phyloP scores from a whole-genome alignment of 1,284 basidiomycete species.

The Leccinum griseonigrum region DNA sequence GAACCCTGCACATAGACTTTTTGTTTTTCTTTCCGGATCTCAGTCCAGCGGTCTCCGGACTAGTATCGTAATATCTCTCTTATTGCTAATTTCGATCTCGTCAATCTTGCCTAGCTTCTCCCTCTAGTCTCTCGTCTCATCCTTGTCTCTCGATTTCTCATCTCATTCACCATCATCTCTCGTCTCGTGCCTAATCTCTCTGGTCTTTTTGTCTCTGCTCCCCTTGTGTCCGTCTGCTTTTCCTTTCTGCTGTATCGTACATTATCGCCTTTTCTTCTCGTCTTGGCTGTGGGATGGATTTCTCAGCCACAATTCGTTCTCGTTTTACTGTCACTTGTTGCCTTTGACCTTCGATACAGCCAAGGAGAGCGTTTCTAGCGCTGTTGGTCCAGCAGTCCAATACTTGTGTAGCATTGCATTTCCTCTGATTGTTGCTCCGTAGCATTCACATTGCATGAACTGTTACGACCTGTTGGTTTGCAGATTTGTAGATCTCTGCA shows the following conservation, averaged over 20 bases:
- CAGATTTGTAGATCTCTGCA: constrained; percentile 34
- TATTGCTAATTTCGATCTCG: constrained; percentile 35
- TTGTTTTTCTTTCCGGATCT: constrained; percentile 21
- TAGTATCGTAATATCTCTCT: constrained; percentile 34
- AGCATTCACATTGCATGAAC: constrained; percentile 15
- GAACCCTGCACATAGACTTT: constrained; percentile 29
- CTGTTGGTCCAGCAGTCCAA: constrained; percentile 31
- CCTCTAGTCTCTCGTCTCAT: constrained; percentile 19
- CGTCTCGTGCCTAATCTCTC: constrained; percentile 11
- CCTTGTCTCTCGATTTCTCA: constrained; percentile 10
- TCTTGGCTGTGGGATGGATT: constrained; percentile 32
- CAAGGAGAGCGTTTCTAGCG: constrained; percentile 29
- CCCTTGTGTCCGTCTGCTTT: constrained; percentile 23
- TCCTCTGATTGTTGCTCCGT: constrained; percentile 20
- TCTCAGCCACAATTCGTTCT: constrained; percentile 26
- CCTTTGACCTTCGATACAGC: constrained; percentile 26
- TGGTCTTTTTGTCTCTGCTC: constrained; percentile 21
- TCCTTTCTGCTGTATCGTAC: constrained; percentile 33
- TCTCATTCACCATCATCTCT: constrained; percentile 10
- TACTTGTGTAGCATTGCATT: constrained; percentile 34
- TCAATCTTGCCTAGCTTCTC: constrained; percentile 15
- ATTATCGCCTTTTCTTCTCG: constrained; percentile 29
- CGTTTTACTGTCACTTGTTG: constrained; percentile 33
- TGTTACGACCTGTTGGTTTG: constrained; percentile 16
- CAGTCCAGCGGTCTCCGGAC: constrained; percentile 25